Percentiles rank a stretch among this genome's conserved stretches.
phyloP scores from a whole-genome alignment of 345 rosid species.

The Sonneratia caseolaris region DNA sequence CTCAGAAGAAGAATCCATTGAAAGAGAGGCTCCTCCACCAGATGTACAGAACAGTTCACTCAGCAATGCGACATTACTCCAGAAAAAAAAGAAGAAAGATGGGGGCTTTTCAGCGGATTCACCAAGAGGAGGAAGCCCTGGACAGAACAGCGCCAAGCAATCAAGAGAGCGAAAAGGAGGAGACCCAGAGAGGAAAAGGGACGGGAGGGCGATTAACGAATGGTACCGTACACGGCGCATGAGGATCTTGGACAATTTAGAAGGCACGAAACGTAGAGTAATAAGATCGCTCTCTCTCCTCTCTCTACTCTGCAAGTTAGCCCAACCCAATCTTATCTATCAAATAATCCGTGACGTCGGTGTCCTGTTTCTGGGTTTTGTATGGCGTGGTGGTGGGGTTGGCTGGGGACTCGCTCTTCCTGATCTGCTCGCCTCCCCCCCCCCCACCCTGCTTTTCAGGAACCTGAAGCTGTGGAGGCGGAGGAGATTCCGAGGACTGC shows the following conservation, averaged over 20 bases:
- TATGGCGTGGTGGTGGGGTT: not conserved
- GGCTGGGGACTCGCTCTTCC: no score
- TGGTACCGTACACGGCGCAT: not conserved
- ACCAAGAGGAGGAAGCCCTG: not conserved
- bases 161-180: no score
- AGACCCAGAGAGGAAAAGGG: not conserved
- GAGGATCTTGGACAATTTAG: not conserved
- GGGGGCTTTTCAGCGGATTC: no score
- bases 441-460: no score
- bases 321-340: not conserved
- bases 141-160: not conserved
- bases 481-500: no score
- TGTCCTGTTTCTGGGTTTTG: not conserved
- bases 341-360: not conserved
- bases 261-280: not conserved
- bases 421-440: no score
- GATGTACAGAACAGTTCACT: not conserved
- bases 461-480: no score
- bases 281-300: not conserved
- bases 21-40: not conserved
- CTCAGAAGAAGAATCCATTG: constrained; percentile 1
- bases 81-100: no score
- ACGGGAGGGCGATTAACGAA: not conserved
- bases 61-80: no score
- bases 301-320: not conserved